Base-by-base conservation (phyloP, 345 rosid genomes). In the Excoecaria agallocha region DNA sequence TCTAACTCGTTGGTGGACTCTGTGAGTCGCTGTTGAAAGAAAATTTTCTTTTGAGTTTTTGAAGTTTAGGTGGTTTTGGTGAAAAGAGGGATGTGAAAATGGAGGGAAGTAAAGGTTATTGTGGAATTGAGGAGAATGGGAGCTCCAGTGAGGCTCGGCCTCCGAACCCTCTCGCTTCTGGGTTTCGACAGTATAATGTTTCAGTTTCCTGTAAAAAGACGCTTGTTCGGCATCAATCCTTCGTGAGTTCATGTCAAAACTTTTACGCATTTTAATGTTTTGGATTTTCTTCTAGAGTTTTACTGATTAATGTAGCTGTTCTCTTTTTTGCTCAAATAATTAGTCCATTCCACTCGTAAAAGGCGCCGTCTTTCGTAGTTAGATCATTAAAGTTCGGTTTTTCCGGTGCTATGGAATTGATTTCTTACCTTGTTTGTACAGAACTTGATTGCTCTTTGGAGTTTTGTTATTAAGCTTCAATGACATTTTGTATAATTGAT, bases 161-260 rank as follows among this genome's bases (percentile, higher is more conserved):
- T 77, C 95, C 96, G 49, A 88, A 83, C 67, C 97, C 97, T 54
- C 76, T 83, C 49, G 41, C 84, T 50, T 70, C 80, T 46, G 43
- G 77, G 11, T 71, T 69, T 69, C 30, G 74, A 73, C 83, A 79
- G 77, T 76, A 80, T 19, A 57, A 66, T 1, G 76, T 52, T 41
- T 70, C 84, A 61, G 72, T 62, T 39, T 87, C 89, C 12, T 70
- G 80, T 81, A 89, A 83, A 80, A 85, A 78, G 80, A 83, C 97
- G 4, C 85, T 91, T 25, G 83, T 86, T 82, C 93, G 92, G 19
- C 95, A 91, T 78, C 82, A 84, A 39, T 90, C 98, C 69, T 89
- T 91, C 62, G 92, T 89, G 78, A 89, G 93, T 76, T 70, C 22
- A 24, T 30, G 52, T 49, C 48, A 13, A 20, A n/a, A 6, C 17